Conservation (phyloP, 1,284 basidiomycete genomes). For the Puccinia triticina region DNA sequence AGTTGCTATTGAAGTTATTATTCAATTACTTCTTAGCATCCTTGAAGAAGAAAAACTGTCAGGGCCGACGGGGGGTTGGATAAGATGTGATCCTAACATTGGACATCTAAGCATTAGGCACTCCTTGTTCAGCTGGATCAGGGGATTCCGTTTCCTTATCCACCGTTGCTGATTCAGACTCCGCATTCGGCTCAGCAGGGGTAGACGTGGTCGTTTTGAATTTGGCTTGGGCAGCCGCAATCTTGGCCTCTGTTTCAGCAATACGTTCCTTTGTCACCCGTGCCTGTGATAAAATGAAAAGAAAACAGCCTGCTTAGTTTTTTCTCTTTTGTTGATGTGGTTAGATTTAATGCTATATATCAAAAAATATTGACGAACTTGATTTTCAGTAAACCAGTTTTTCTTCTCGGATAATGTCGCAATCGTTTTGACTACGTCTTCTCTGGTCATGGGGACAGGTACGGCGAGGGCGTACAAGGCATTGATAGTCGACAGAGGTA, state of each 20-base stretch:
- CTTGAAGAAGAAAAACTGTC: not conserved
- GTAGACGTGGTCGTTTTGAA: slow-evolving; percentile 49
- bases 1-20: not conserved
- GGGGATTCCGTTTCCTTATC: slow-evolving; percentile 2
- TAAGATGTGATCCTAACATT: not conserved
- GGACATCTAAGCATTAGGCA: not conserved
- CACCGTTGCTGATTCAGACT: not conserved
- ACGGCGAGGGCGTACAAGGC: slow-evolving; percentile 88
- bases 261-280: slow-evolving; percentile 61
- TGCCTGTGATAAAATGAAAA: slow-evolving; percentile 6
- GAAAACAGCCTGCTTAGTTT: not conserved
- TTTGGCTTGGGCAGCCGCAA: slow-evolving; percentile 56
- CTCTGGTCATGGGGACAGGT: slow-evolving; percentile 76
- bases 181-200: not conserved
- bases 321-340: not conserved
- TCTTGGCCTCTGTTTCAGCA: slow-evolving; percentile 63
- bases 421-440: slow-evolving; percentile 80
- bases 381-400: slow-evolving; percentile 81
- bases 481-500: slow-evolving; percentile 81
- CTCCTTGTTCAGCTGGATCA: not conserved
- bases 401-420: slow-evolving; percentile 92
- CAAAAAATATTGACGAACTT: slow-evolving; percentile 60
- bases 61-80: not conserved
- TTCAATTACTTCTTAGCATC: not conserved
- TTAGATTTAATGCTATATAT: not conserved